Conservation (phyloP, 352 stramenopile species). For the Globisporangium camurandrum region DNA sequence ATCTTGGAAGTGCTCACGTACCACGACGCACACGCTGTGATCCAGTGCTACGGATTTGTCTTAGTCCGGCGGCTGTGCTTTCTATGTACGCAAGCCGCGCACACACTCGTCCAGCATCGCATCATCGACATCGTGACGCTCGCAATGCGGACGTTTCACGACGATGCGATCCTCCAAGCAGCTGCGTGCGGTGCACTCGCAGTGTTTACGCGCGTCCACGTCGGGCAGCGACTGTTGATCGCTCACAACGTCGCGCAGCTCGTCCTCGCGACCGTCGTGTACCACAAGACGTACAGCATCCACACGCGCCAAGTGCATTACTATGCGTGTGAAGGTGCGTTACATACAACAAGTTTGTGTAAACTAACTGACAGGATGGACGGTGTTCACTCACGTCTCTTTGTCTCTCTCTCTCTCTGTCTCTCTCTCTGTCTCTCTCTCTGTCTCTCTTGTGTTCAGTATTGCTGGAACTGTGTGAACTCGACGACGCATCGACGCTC, state of each 20-base stretch:
- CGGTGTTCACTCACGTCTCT: too few species aligned
- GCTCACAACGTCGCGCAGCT: slow-evolving; percentile 47
- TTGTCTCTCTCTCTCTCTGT: too few species aligned
- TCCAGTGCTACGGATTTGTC: slow-evolving; percentile 78
- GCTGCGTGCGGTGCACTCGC: slow-evolving; percentile 66
- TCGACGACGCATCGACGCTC: slow-evolving; percentile 49
- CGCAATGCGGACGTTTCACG: slow-evolving; percentile 57
- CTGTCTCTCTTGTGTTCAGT: too few species aligned
- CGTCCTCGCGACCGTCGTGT: slow-evolving; percentile 61
- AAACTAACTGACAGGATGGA: too few species aligned
- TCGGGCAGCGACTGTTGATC: slow-evolving; percentile 40
- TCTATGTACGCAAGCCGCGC: slow-evolving; percentile 50
- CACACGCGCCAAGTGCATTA: slow-evolving; percentile 82
- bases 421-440: too few species aligned
- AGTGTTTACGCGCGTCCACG: slow-evolving; percentile 55
- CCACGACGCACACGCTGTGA: slow-evolving; percentile 59
- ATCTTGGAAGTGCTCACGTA: slow-evolving; percentile 48
- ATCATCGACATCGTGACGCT: slow-evolving; percentile 44
- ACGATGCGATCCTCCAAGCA: slow-evolving; percentile 76
- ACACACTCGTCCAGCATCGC: slow-evolving; percentile 40
- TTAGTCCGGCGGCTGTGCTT: slow-evolving; percentile 68
- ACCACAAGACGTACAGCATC: slow-evolving; percentile 75
- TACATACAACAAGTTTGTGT: background rate
- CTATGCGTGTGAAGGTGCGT: slow-evolving; percentile 66
- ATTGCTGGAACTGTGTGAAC: slow-evolving; percentile 61